Evolutionary conservation across 2,329 filamentous ascomycete species (phyloP).

Genomic region (Proliferodiscus dingleyae): DNA sequence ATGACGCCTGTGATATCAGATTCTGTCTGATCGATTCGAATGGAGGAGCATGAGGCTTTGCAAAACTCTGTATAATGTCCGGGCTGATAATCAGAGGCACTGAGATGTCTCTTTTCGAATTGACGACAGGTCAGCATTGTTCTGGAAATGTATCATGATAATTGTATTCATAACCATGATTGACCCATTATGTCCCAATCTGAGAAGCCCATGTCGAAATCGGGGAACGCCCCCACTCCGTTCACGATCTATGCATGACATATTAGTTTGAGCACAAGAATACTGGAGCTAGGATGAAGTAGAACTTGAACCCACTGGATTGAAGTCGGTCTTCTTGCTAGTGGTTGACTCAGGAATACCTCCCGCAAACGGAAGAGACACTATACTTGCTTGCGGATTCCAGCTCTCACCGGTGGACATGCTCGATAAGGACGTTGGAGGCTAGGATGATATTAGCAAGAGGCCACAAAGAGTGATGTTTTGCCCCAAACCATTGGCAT

Average conservation of each 20-base stretch:
- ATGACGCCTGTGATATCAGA: constrained; percentile 44
- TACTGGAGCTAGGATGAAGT: not conserved
- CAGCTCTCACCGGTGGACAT: not conserved
- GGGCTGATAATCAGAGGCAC: too few species aligned
- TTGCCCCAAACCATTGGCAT: not conserved
- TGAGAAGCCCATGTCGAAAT: constrained; percentile 9
- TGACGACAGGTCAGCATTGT: not conserved
- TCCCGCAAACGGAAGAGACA: not conserved
- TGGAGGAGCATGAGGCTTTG: not conserved
- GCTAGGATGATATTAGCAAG: not conserved
- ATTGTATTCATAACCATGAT: constrained; percentile 3
- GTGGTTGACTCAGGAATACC: not conserved
- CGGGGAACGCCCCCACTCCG: not conserved
- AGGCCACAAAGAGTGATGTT: not conserved
- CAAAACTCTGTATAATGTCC: too few species aligned
- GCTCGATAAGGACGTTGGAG: not conserved
- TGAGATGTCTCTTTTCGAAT: too few species aligned
- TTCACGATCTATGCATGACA: not conserved
- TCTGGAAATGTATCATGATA: not conserved
- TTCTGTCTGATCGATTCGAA: constrained; percentile 35
- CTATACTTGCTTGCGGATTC: not conserved
- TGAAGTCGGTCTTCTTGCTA: not conserved
- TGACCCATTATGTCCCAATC: constrained; percentile 8
- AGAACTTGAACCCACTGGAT: not conserved
- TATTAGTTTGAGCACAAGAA: not conserved